Percentiles rank a stretch among this genome's conserved stretches.
Evolutionary conservation across 352 stramenopile species (phyloP).

Genomic region (Phytopythium delawarense): DNA sequence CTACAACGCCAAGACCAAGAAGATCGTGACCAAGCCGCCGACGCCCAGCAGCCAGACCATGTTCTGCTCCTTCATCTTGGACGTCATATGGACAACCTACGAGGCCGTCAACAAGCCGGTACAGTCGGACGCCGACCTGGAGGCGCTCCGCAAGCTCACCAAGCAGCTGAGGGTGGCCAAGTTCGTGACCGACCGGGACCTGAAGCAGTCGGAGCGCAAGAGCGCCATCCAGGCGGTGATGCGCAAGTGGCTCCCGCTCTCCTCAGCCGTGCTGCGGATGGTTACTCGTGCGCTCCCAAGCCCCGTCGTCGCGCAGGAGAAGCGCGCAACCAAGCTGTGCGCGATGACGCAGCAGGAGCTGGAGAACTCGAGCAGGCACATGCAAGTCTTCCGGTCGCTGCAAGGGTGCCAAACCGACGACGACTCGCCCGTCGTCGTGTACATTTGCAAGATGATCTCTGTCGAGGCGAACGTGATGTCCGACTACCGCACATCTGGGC

Average conservation of each 20-base stretch:
- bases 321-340: constrained; percentile 71
- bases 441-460: constrained; percentile 92
- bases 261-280: constrained; percentile 87
- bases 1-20: constrained; percentile 89
- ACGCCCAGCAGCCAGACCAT: constrained; percentile 77
- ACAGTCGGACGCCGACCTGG: constrained; percentile 40
- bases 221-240: constrained; percentile 68
- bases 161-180: constrained; percentile 65
- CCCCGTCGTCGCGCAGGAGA: constrained; percentile 65
- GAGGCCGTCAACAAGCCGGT: constrained; percentile 45
- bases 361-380: constrained; percentile 24
- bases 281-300: constrained; percentile 83
- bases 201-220: constrained; percentile 67
- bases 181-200: constrained; percentile 58
- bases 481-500: constrained; percentile 50
- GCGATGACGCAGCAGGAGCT: constrained; percentile 26
- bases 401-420: constrained; percentile 48
- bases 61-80: constrained; percentile 92
- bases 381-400: constrained; percentile 44
- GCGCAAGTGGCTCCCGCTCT: constrained; percentile 88
- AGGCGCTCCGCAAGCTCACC: constrained; percentile 56
- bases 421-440: constrained; percentile 80
- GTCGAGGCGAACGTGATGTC: constrained; percentile 85
- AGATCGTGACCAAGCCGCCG: constrained; percentile 78
- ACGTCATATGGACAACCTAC: constrained; percentile 90